Evolutionary conservation across 2,329 filamentous ascomycete genomes (phyloP).

Genomic region (Phialophora tarda): DNA sequence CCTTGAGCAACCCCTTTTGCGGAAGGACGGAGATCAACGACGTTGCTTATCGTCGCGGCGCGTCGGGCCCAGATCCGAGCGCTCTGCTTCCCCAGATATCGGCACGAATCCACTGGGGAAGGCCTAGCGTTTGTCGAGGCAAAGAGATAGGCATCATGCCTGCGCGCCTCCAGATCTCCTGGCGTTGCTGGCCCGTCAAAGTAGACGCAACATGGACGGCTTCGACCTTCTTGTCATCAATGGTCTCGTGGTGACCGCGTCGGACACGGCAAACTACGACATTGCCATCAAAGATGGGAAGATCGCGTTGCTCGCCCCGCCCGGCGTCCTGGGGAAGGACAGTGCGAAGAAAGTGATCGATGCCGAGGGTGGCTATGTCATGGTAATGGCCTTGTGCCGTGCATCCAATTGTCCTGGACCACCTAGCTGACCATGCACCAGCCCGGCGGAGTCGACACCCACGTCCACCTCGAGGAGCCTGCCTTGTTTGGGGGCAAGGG

Average conservation of each 20-base stretch:
- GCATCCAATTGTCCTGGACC: neutral
- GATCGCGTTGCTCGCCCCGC: constrained; percentile 50
- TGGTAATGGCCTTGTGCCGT: constrained; percentile 33
- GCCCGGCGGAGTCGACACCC: constrained; percentile 56
- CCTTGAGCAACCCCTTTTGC: neutral
- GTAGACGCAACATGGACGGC: constrained; percentile 29
- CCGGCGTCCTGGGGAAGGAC: constrained; percentile 44
- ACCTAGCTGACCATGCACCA: constrained; percentile 7
- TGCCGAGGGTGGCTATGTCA: constrained; percentile 53
- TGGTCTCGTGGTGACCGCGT: constrained; percentile 52
- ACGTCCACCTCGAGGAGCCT: constrained; percentile 55
- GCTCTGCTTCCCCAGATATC: constrained; percentile 9
- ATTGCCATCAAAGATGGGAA: constrained; percentile 53
- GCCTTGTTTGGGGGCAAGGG: constrained; percentile 53
- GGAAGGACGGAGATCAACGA: constrained; percentile 12
- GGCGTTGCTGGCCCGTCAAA: constrained; percentile 5
- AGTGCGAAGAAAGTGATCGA: constrained; percentile 47
- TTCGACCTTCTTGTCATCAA: constrained; percentile 54
- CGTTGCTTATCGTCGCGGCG: neutral
- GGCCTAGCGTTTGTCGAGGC: constrained; percentile 1
- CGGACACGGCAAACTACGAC: constrained; percentile 51
- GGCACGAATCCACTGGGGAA: constrained; percentile 2
- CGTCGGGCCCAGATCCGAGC: neutral
- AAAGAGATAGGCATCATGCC: constrained; percentile 12
- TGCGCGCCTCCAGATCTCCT: constrained; percentile 8